Conservation (phyloP, 2,329 filamentous ascomycete species). For the Reticulascus tulasneorum region DNA sequence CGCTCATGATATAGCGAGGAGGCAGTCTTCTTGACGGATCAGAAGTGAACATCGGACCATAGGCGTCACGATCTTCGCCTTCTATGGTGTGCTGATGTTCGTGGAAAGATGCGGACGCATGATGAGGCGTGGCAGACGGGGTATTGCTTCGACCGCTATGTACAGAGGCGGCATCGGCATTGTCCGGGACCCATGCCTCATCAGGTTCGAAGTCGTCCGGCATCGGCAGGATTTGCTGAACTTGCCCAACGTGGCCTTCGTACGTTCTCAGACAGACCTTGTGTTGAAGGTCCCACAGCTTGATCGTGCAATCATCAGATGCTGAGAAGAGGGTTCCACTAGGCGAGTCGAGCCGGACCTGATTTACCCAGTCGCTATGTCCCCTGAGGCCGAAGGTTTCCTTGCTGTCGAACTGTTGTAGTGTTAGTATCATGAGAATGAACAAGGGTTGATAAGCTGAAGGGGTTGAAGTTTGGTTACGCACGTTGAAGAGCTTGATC, state of each 20-base stretch:
- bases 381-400: constrained; percentile 76
- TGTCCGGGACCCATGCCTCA: constrained; percentile 50
- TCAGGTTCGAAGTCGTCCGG: constrained; percentile 88
- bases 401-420: constrained; percentile 80
- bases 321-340: constrained; percentile 88
- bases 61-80: constrained; percentile 47
- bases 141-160: constrained; percentile 43
- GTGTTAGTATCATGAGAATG: too few species aligned
- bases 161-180: constrained; percentile 51
- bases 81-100: too few species aligned
- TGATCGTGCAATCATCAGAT: constrained; percentile 87
- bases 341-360: constrained; percentile 78
- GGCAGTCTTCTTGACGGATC: constrained; percentile 65
- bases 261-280: constrained; percentile 71
- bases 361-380: constrained; percentile 93
- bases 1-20: constrained; percentile 88
- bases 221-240: constrained; percentile 84
- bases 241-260: constrained; percentile 88
- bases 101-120: constrained; percentile 16
- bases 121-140: constrained; percentile 23
- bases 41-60: constrained; percentile 59
- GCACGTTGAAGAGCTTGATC: constrained; percentile 90
- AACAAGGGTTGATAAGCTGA: too few species aligned
- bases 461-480: too few species aligned
- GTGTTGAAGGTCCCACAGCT: constrained; percentile 89